Percentiles rank a stretch among this genome's conserved stretches.
These are phyloP conservation scores for Gymnopilus dilepis DNA, from an alignment of 768 basidiomycete species.

Conservation along the genomic window DNA sequence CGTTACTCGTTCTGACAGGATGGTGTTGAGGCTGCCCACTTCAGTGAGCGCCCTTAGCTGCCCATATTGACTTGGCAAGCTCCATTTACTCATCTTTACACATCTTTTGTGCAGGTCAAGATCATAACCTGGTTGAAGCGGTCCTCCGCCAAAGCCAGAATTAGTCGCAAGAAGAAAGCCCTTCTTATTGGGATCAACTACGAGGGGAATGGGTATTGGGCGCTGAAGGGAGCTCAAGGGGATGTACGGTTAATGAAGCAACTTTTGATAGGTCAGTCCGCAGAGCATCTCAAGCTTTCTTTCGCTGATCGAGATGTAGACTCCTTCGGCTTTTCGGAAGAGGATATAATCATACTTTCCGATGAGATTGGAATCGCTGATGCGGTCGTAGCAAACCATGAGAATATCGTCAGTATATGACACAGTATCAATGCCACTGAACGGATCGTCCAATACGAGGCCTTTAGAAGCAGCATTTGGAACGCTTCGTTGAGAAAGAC, in stretches of 20 bases:
- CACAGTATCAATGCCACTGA: no score
- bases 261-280: constrained; percentile 17
- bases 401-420: constrained; percentile 15
- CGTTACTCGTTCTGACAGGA: no score
- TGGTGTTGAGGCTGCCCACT: neutral
- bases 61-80: neutral
- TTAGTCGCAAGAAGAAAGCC: constrained; percentile 12
- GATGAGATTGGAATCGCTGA: neutral
- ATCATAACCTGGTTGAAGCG: neutral
- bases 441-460: neutral
- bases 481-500: neutral
- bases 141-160: neutral
- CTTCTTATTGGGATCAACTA: constrained; percentile 24
- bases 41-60: neutral
- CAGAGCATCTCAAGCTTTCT: neutral
- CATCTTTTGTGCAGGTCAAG: neutral
- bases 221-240: neutral
- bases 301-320: neutral
- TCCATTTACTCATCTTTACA: neutral
- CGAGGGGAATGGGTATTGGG: neutral
- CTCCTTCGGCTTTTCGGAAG: neutral
- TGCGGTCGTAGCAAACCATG: neutral
- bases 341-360: constrained; percentile 7
- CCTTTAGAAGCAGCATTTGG: constrained; percentile 5
- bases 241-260: constrained; percentile 12